Evolutionary conservation across 768 basidiomycete genomes (phyloP).

Genomic region (Suillus cothurnatus): DNA sequence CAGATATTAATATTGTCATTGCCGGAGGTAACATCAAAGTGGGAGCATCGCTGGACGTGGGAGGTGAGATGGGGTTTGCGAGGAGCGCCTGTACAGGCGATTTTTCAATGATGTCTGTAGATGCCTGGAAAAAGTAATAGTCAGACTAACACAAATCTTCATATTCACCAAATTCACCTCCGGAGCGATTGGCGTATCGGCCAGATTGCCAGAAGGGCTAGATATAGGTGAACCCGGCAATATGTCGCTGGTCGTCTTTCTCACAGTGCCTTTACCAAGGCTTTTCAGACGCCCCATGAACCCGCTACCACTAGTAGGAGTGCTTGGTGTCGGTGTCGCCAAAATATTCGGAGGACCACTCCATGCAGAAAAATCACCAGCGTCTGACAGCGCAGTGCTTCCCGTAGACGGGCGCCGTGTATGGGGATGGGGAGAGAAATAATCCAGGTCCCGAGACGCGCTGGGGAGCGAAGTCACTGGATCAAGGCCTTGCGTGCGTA

Average conservation of each 20-base stretch:
- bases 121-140: slow-evolving; percentile 24
- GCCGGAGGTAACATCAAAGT: slow-evolving; percentile 56
- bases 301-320: slow-evolving; percentile 48
- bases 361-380: slow-evolving; percentile 49
- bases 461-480: slow-evolving; percentile 21
- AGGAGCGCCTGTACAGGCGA: slow-evolving; percentile 59
- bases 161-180: slow-evolving; percentile 26
- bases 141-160: neutral
- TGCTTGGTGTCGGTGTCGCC: slow-evolving; percentile 45
- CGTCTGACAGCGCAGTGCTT: slow-evolving; percentile 45
- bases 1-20: slow-evolving; percentile 75
- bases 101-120: slow-evolving; percentile 36
- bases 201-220: slow-evolving; percentile 12
- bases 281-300: slow-evolving; percentile 82
- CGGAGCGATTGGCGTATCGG: slow-evolving; percentile 18
- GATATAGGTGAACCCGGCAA: slow-evolving; percentile 28
- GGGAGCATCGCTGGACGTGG: slow-evolving; percentile 73
- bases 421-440: slow-evolving; percentile 49
- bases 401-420: slow-evolving; percentile 48
- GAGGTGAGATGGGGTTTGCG: slow-evolving; percentile 60
- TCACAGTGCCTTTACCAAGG: slow-evolving; percentile 62
- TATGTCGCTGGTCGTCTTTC: slow-evolving; percentile 26
- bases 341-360: slow-evolving; percentile 35
- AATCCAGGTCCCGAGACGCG: slow-evolving; percentile 46
- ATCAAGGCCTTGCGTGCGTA: slow-evolving; percentile 51